phyloP scores from a whole-genome alignment of 2,329 filamentous ascomycete species.

The Cercospora janseana region DNA sequence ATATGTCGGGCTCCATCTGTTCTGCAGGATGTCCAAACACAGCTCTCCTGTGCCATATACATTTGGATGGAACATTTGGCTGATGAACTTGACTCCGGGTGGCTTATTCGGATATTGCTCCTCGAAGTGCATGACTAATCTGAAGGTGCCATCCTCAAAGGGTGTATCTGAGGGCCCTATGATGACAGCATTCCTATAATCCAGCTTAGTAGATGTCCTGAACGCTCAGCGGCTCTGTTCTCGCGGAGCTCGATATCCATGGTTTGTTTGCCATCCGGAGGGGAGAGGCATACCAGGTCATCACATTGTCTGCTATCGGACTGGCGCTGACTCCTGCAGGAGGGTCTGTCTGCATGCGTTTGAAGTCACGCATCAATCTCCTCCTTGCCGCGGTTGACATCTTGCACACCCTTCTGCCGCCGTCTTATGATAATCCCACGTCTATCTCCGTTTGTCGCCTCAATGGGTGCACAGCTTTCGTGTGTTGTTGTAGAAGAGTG shows the following conservation, averaged over 20 bases:
- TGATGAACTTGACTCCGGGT: slow-evolving; percentile 96
- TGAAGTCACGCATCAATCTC: slow-evolving; percentile 98
- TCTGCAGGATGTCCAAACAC: slow-evolving; percentile 94
- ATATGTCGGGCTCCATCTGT: slow-evolving; percentile 97
- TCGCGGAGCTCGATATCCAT: background rate
- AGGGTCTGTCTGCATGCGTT: slow-evolving; percentile 99
- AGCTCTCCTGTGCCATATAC: slow-evolving; percentile 96
- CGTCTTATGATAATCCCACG: background rate
- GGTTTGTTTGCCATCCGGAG: background rate
- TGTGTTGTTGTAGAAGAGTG: no score
- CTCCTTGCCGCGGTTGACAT: slow-evolving; percentile 95
- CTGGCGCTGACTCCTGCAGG: slow-evolving; percentile 95
- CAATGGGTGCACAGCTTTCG: background rate
- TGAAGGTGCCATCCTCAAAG: slow-evolving; percentile 96
- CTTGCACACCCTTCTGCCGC: slow-evolving; percentile 29
- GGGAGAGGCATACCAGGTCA: slow-evolving; percentile 71
- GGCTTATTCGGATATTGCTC: slow-evolving; percentile 99
- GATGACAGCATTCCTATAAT: slow-evolving; percentile 88
- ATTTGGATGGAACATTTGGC: slow-evolving; percentile 98
- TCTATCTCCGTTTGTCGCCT: background rate
- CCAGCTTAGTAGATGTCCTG: slow-evolving; percentile 15
- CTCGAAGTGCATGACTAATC: slow-evolving; percentile 98
- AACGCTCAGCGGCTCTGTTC: background rate
- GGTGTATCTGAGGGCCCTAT: slow-evolving; percentile 96
- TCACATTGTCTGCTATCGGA: slow-evolving; percentile 92